Base-by-base conservation (phyloP, 495 filamentous ascomycete species). In the Penicillium dipodomyicola region DNA sequence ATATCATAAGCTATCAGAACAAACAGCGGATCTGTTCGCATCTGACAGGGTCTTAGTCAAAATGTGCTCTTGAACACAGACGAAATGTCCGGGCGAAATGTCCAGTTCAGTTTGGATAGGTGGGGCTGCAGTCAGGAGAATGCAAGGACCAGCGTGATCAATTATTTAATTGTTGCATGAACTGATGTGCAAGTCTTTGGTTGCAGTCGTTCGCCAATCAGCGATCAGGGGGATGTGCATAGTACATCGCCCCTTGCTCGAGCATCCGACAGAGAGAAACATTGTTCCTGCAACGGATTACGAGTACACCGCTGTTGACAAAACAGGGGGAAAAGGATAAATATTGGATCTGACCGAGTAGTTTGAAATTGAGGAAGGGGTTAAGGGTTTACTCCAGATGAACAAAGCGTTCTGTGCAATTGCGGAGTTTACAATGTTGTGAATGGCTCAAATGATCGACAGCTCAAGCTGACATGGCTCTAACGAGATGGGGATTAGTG, bases 91-190 rank as follows among this genome's bases (percentile, higher is more conserved):
- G 20, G 20, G 20, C n/a, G 46, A 56, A 35, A 40, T 23, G 33
- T 44, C 35, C 19, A 45, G 23, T 41, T 49, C 49, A 54, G 63
- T 47, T 54, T 48, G 39, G 52, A 27, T 30, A 39, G 49, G 44
- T 30, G 50, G 54, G 49, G 37, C 20, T 27, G 49, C 33, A 54
- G 58, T 60, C 49, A 62, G 58, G 62, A 58, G 59, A 58, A 62
- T 53, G 64, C 64, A 67, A 67, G 64, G 64, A 62, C 62, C 32
- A 37, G 5, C 23, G 40, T 30, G 54, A 29, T 27, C 22, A n/a
- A 54, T 61, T 65, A 59, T 53, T 51, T 15, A 23, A n/a, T 25
- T 35, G 27, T 22, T 45, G 56, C 29, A 47, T 46, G 20, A 45
- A 14, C 20, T 33, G 17, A 27, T 37, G 19, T 35, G 1, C 9